Percentiles rank a stretch among this genome's conserved stretches.
phyloP scores from a whole-genome alignment of 2,329 filamentous ascomycete species.

The Metarhizium anisopliae region DNA sequence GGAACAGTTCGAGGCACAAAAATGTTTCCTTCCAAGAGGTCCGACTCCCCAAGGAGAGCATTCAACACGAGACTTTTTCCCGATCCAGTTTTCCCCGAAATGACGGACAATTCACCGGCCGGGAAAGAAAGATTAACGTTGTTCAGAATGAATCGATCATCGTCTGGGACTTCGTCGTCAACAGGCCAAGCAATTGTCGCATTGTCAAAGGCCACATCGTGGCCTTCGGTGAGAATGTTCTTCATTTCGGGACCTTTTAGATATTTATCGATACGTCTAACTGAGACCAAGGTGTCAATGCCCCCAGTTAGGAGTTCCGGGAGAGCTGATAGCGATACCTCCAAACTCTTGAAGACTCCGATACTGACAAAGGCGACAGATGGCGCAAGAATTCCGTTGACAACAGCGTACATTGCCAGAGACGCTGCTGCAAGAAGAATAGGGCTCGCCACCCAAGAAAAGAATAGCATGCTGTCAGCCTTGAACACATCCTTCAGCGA shows the following conservation, averaged over 20 bases:
- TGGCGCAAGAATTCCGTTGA: constrained; percentile 55
- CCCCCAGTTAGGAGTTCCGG: constrained; percentile 64
- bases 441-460: constrained; percentile 65
- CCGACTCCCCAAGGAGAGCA: constrained; percentile 66
- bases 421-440: constrained; percentile 65
- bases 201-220: constrained; percentile 55
- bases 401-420: constrained; percentile 56
- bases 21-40: constrained; percentile 55
- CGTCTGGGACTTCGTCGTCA: constrained; percentile 47
- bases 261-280: constrained; percentile 63
- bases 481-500: constrained; percentile 59
- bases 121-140: constrained; percentile 61
- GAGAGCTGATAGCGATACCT: constrained; percentile 60
- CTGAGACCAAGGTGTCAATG: constrained; percentile 65
- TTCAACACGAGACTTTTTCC: constrained; percentile 71
- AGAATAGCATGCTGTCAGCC: constrained; percentile 52
- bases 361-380: constrained; percentile 75
- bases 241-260: constrained; percentile 57
- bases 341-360: constrained; percentile 64
- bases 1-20: constrained; percentile 42
- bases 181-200: constrained; percentile 68
- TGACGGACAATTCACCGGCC: constrained; percentile 57
- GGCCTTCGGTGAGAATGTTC: constrained; percentile 42
- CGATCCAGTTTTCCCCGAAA: constrained; percentile 68
- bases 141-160: constrained; percentile 55